phyloP scores from a whole-genome alignment of 306 rosid genomes.

The Mucuna pruriens region DNA sequence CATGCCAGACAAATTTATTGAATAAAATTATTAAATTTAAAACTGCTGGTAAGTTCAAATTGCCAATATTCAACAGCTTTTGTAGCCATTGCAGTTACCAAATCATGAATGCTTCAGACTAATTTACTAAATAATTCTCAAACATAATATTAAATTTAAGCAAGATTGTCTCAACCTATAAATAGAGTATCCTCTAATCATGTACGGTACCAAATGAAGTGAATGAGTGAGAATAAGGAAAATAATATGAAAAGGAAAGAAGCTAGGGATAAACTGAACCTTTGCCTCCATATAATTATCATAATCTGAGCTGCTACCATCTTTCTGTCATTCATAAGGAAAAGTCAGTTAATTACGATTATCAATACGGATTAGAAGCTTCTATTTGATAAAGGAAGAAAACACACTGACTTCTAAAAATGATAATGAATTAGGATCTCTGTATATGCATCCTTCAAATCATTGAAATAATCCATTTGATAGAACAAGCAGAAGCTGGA shows the following conservation, averaged over 20 bases:
- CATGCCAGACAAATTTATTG: neutral
- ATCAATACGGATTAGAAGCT: neutral
- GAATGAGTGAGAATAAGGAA: neutral
- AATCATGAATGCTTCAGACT: neutral
- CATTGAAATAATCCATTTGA: neutral
- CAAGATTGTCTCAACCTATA: slow-evolving; percentile 30
- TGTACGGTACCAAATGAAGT: neutral
- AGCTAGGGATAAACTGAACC: slow-evolving; percentile 52
- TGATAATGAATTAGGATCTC: neutral
- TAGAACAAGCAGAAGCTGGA: slow-evolving; percentile 27
- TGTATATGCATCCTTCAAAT: slow-evolving; percentile 18
- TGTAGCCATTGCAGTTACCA: neutral
- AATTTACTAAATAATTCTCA: neutral
- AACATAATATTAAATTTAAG: neutral
- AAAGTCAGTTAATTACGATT: slow-evolving; percentile 1
- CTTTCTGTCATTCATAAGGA: slow-evolving; percentile 64
- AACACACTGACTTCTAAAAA: slow-evolving; percentile 28
- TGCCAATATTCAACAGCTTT: neutral
- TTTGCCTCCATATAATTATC: slow-evolving; percentile 81
- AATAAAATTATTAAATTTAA: neutral
- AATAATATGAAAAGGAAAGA: slow-evolving; percentile 11
- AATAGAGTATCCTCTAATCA: neutral
- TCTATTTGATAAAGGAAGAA: neutral
- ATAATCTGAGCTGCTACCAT: slow-evolving; percentile 81
- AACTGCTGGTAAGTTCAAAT: neutral